Base-by-base conservation (phyloP, 805 yeast genomes). In the Helenozyma baotianmanensis region DNA sequence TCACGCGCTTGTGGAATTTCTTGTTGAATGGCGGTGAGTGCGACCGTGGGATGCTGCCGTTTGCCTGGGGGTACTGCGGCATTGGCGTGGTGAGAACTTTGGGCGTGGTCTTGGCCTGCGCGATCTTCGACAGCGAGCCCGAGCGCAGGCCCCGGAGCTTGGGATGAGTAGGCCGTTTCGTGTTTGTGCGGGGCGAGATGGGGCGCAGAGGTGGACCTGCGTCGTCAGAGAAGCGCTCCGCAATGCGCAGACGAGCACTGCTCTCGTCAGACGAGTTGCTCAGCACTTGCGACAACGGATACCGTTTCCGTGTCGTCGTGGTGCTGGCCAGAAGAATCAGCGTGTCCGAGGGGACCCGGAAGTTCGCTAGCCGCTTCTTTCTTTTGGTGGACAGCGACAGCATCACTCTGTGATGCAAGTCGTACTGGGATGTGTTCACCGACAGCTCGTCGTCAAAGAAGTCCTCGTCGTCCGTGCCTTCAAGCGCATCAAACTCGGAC, bases 371-470 rank as follows among this genome's bases (percentile, higher is more conserved):
- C 13, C 68, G 47, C 25, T 50, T 47, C 25, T 45, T 40, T n/a
- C 33, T 29, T 22, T 23, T 36, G 9, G 38, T 31, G 14, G 45
- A 25, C 4, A 53, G 32, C 2, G 46, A 23, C 5, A 48, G 48
- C 14, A 47, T 33, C 36, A 45, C 30, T 21, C 45, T 41, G 10
- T 44, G 40, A 13, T 27, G 19, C 19, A 41, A 39, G 15, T 60
- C 66, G 17, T 51, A 39, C 24, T 47, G 63, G 2, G 68, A 56
- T 6, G 48, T 57, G 33, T 60, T 64, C 25, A 64, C 41, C 11
- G 67, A 60, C 5, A 65, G 56, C 33, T 65, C 70, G 40, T 64
- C 65, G 27, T 61, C 65, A 29, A 52, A 56, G 36, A 53, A 58
- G 23, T 60, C 61, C 2, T 49, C 68, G 55, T 55, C 52, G 9